These are phyloP conservation scores for Ostreobium quekettii DNA, from an alignment of 139 green algal genomes.

Conservation along the genomic window DNA sequence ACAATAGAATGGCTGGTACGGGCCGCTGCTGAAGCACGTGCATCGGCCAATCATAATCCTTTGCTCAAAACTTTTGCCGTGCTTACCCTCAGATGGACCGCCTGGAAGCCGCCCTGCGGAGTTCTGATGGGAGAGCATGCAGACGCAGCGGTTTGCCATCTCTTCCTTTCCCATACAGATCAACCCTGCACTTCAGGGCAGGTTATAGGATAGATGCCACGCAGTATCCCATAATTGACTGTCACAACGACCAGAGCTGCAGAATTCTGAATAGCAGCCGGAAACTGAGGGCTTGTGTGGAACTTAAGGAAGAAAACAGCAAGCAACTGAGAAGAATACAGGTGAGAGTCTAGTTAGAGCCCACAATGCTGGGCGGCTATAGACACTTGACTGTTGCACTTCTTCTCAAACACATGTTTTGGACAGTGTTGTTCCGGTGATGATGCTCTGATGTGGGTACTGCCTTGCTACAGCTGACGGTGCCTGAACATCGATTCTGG, in stretches of 20 bases:
- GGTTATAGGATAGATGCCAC: not conserved
- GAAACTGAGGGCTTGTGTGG: not conserved
- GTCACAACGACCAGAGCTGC: not conserved
- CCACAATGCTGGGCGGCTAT: too few species aligned
- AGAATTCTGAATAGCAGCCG: not conserved
- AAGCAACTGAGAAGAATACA: not conserved
- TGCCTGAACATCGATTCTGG: not conserved
- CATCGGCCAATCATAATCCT: too few species aligned
- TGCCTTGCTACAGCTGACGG: not conserved
- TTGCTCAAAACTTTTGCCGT: too few species aligned
- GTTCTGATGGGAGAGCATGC: too few species aligned
- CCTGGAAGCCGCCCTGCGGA: too few species aligned
- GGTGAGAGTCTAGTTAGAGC: too few species aligned
- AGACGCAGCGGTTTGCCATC: too few species aligned
- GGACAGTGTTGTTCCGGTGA: not conserved
- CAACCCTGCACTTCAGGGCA: not conserved
- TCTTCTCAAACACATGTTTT: not conserved
- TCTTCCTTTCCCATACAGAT: not conserved
- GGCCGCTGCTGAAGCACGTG: too few species aligned
- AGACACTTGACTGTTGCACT: too few species aligned
- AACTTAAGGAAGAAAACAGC: not conserved
- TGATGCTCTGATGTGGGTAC: not conserved
- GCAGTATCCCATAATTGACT: conserved; percentile 2
- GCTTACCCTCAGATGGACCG: too few species aligned
- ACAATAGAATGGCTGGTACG: too few species aligned